Base-by-base conservation (phyloP, 768 basidiomycete species). In the Phylloporus sp. region DNA sequence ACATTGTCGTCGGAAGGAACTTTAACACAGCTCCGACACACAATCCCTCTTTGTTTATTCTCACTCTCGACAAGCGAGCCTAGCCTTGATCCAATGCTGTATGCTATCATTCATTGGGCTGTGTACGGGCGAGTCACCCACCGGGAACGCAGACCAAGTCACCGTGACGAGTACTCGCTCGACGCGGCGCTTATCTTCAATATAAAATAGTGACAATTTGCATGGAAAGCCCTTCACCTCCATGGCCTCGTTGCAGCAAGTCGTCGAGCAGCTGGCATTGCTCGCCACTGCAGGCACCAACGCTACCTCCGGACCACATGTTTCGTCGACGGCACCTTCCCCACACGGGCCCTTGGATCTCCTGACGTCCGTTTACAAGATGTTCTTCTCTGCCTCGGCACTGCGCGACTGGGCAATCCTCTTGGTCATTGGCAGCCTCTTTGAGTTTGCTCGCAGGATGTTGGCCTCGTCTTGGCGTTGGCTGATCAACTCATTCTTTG, bases 381-480 rank as follows among this genome's bases (percentile, higher is more conserved):
- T 82, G 36, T 54, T 85, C 16, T 69, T 81, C 50, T 82, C 83
- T 1, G 72, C 77, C 43, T 72, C 77, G 16, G 83, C 80, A 12
- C 59, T 85, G 24, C 69, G 73, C 12, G 85, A 88, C 59, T 86
- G 86, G 80, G 51, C 80, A 6, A 79, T 86, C 57, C 72, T 90
- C 49, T 58, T 87, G 47, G 61, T 83, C 20, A 66, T 88, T 31
- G 87, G 88, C 45, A 80, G 82, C 15, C 56, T 77, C 27, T 61
- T 90, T 40, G 88, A 88, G 62, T 77, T 74, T 0, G 72, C 72
- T 31, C 79, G 86, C 8, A 78, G 85, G 6, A 22, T 76, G 11
- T 65, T 73, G 2, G 68, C 73, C 32, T 54, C 69, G 2, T 38
- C 71, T 4, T 86, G 82, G 72, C 51, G 67, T 23, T 70, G 66